phyloP scores from a whole-genome alignment of 148 eudicot species.

The Chenopodium berlandieri region DNA sequence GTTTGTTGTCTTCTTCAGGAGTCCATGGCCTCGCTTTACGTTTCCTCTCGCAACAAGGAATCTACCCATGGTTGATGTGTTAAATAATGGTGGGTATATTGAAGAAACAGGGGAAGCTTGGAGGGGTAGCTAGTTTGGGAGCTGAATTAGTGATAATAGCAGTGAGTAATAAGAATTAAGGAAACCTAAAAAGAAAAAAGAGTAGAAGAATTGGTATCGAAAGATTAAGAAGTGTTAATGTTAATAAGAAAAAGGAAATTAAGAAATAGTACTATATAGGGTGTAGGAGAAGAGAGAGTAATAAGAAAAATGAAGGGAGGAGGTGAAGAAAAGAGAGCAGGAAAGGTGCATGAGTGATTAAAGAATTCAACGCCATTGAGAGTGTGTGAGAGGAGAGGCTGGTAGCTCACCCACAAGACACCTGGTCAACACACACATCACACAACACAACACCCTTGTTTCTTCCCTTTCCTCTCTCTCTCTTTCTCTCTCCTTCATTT shows the following conservation, averaged over 20 bases:
- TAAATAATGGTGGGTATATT: too few species aligned
- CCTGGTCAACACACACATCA: slow-evolving; percentile 53
- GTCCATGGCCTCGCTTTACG: too few species aligned
- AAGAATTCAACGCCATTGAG: slow-evolving; percentile 92
- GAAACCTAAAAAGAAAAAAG: not conserved
- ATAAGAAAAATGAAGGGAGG: slow-evolving; percentile 10
- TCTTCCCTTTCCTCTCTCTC: slow-evolving; percentile 17
- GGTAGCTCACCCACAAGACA: slow-evolving; percentile 91
- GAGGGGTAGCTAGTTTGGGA: not conserved
- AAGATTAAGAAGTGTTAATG: not conserved
- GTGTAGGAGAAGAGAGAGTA: not conserved
- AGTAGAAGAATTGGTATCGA: not conserved
- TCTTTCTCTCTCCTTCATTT: not conserved
- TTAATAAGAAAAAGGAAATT: slow-evolving; percentile 15
- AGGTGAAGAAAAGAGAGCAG: slow-evolving; percentile 14
- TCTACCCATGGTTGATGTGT: too few species aligned
- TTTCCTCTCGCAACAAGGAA: too few species aligned
- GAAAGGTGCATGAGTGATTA: slow-evolving; percentile 80
- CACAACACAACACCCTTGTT: not conserved
- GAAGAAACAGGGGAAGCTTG: not conserved
- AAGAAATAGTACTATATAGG: slow-evolving; percentile 14
- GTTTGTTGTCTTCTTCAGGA: too few species aligned
- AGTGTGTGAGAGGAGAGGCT: slow-evolving; percentile 72
- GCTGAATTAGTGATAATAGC: slow-evolving; percentile 11
- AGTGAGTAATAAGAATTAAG: not conserved